Base-by-base conservation (phyloP, 305 asterid genomes). In the Ilex paraguariensis region DNA sequence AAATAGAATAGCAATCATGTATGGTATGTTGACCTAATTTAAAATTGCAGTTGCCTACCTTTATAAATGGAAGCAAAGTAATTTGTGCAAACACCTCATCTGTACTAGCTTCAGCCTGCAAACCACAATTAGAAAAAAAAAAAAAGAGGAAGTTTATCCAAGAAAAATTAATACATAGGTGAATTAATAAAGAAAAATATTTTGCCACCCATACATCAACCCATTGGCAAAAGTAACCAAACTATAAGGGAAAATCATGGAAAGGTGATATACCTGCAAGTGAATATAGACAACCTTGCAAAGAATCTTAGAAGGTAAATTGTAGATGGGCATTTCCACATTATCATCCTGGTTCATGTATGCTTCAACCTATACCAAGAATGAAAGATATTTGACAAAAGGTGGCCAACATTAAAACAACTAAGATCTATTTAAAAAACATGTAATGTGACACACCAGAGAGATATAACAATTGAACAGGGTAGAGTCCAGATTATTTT, bases 11-110 rank as follows among this genome's bases (percentile, higher is more conserved):
- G 28, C 28, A 21, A 21, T 0, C 28, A 21, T 21, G 28, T 21
- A 21, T 1, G 28, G 28, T 11, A 13, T 50, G 54, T 50, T 50
- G 42, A 36, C 6, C 54, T 50, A 50, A 50, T 12, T 50, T 13
- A 50, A 50, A 5, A 12, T 50, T 7, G 30, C n/a, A 54, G 32
- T 54, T n/a, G 32, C 32, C 10, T 4, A 54, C 14, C n/a, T 56
- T 28, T 56, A 56, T 40, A 12, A 28, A 40, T 32, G 60, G 60
- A 32, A 56, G 60, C 60, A 56, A 56, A 10, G 60, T 56, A 28
- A 56, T 56, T n/a, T 56, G 39, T 4, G 60, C 60, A 56, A 56
- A 28, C 10, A 56, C 60, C 16, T 56, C 60, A 28, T 56, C 60
- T 3, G 60, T 56, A 11, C 10, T 13, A 31, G 42, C 60, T 56